phyloP scores from a whole-genome alignment of 2,329 filamentous ascomycete genomes.

The Aspergillus glaucus region DNA sequence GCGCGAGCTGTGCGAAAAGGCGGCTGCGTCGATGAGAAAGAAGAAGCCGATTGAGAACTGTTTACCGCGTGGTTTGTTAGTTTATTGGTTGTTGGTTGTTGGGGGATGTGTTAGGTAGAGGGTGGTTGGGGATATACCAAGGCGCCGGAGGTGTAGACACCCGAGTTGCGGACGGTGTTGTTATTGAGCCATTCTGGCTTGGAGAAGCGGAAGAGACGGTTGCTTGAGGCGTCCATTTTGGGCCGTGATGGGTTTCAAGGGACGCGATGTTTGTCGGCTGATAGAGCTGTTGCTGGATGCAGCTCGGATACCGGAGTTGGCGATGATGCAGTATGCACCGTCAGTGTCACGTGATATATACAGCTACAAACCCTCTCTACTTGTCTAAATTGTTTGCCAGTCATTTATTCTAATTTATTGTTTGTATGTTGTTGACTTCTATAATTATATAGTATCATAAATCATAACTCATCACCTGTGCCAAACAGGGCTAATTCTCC shows the following conservation, averaged over 20 bases:
- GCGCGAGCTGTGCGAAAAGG: conserved; percentile 55
- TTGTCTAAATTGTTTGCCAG: no score
- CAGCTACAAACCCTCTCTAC: no score
- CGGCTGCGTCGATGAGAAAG: conserved; percentile 60
- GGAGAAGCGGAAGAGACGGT: conserved; percentile 60
- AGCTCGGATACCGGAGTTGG: background rate
- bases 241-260: background rate
- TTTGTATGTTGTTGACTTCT: background rate
- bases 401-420: background rate
- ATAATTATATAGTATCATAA: conserved; percentile 7
- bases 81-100: background rate
- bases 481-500: conserved; percentile 22
- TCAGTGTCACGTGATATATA: no score
- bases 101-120: conserved; percentile 3
- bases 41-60: conserved; percentile 66
- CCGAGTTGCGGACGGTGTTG: conserved; percentile 56
- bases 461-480: conserved; percentile 15
- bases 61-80: background rate
- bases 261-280: background rate
- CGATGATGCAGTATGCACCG: conserved; percentile 11
- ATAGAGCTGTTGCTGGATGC: background rate
- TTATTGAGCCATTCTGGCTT: conserved; percentile 63
- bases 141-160: conserved; percentile 61
- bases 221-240: conserved; percentile 40
- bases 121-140: conserved; percentile 45